Evolutionary conservation across 2,329 filamentous ascomycete species (phyloP).

Genomic region (Tolypocladium sp.): DNA sequence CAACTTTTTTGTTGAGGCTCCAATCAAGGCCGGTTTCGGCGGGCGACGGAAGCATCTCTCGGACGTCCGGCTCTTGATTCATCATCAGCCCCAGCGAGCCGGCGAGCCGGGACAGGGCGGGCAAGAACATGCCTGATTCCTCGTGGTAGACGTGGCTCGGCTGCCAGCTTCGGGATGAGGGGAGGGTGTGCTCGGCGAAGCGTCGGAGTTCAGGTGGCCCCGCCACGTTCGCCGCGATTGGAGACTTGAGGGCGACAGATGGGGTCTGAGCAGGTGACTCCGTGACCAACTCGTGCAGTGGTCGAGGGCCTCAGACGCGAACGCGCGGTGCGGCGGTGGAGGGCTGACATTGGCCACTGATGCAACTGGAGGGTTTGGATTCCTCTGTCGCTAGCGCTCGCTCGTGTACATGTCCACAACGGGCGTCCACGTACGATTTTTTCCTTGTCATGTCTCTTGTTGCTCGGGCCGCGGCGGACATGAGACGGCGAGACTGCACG

Average conservation of each 20-base stretch:
- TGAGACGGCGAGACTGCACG: background rate
- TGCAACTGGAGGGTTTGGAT: background rate
- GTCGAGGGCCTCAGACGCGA: background rate
- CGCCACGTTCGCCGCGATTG: background rate
- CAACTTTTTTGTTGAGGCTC: background rate
- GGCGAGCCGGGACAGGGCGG: background rate
- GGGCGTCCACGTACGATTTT: background rate
- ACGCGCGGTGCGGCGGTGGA: background rate
- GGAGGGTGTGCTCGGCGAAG: background rate
- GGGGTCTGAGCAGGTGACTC: background rate
- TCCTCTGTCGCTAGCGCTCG: background rate
- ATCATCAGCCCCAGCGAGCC: background rate
- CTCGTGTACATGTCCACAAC: background rate
- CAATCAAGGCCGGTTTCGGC: background rate
- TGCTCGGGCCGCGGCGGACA: no score
- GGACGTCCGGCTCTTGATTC: background rate
- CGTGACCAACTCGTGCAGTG: background rate
- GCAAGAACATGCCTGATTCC: background rate
- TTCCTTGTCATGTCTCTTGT: no score
- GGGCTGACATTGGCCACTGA: background rate
- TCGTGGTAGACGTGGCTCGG: background rate
- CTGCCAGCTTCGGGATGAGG: background rate
- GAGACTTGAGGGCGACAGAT: background rate
- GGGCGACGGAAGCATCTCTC: background rate
- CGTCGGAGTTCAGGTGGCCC: background rate